phyloP scores from a whole-genome alignment of 2,329 filamentous ascomycete genomes.

The Cadophora sp. region DNA sequence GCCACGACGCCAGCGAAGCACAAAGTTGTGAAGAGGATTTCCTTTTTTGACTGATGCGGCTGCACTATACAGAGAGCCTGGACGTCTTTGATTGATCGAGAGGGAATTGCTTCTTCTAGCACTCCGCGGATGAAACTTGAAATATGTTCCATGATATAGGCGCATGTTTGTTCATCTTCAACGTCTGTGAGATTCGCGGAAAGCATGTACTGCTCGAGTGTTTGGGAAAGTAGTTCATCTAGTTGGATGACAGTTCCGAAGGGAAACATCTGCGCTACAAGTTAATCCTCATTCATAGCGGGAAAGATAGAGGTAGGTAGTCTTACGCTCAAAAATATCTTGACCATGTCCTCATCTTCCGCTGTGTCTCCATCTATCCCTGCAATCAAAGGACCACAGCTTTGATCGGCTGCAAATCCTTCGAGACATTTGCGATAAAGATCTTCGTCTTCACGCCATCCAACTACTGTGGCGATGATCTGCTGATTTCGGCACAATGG shows the following conservation, averaged over 20 bases:
- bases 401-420: background rate
- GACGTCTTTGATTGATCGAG: background rate
- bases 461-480: background rate
- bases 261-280: background rate
- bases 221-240: background rate
- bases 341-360: slow-evolving; percentile 2
- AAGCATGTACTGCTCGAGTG: slow-evolving; percentile 7
- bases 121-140: background rate
- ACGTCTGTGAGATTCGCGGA: background rate
- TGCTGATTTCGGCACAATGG: background rate
- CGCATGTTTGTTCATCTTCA: background rate
- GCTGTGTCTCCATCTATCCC: slow-evolving; percentile 6
- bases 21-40: slow-evolving; percentile 10
- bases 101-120: background rate
- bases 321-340: slow-evolving; percentile 7
- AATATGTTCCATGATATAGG: background rate
- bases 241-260: background rate
- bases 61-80: slow-evolving; percentile 12
- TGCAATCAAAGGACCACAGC: background rate
- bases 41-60: slow-evolving; percentile 10
- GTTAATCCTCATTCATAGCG: background rate
- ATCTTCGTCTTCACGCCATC: slow-evolving; percentile 5
- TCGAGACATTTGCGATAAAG: slow-evolving; percentile 2
- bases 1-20: background rate
- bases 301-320: too few species aligned